Conservation (phyloP, 2,329 filamentous ascomycete genomes). For the Fusarium brevicatenulatum region DNA sequence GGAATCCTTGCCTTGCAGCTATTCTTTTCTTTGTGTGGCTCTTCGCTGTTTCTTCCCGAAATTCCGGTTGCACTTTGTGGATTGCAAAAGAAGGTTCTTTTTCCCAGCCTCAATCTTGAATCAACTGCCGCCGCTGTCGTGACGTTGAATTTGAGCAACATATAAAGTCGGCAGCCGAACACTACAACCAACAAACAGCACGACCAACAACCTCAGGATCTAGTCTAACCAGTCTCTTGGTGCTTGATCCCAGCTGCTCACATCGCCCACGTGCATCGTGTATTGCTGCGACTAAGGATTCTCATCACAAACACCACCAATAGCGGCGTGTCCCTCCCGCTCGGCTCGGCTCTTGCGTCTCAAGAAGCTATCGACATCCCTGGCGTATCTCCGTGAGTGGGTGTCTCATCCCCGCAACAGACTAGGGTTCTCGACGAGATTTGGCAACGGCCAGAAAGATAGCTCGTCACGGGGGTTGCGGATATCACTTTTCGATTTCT, state of each 20-base stretch:
- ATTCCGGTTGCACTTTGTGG: not conserved
- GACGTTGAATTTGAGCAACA: not conserved
- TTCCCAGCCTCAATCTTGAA: not conserved
- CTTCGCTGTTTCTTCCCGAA: constrained; percentile 11
- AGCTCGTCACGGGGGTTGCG: constrained; percentile 28
- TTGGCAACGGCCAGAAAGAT: constrained; percentile 23
- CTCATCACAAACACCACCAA: constrained; percentile 43
- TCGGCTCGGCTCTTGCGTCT: constrained; percentile 39
- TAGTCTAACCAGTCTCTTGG: constrained; percentile 18
- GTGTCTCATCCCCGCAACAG: constrained; percentile 32
- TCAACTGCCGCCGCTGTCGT: not conserved
- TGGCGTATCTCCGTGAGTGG: constrained; percentile 18
- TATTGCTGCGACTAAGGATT: constrained; percentile 37
- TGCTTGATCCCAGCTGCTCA: constrained; percentile 14
- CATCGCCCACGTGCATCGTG: constrained; percentile 40
- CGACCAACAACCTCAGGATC: not conserved
- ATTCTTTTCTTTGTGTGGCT: constrained; percentile 6
- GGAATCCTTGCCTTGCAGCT: constrained; percentile 15
- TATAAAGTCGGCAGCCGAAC: not conserved
- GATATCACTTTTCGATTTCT: constrained; percentile 36
- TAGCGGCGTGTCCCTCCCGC: constrained; percentile 38
- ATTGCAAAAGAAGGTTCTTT: not conserved
- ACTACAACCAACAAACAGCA: constrained; percentile 10
- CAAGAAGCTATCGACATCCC: constrained; percentile 32
- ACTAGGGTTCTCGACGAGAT: constrained; percentile 25